Evolutionary conservation across 163 green algal genomes (phyloP), one percentile per base, ranked within the genome.

Genomic region (Scenedesmus sp.): DNA sequence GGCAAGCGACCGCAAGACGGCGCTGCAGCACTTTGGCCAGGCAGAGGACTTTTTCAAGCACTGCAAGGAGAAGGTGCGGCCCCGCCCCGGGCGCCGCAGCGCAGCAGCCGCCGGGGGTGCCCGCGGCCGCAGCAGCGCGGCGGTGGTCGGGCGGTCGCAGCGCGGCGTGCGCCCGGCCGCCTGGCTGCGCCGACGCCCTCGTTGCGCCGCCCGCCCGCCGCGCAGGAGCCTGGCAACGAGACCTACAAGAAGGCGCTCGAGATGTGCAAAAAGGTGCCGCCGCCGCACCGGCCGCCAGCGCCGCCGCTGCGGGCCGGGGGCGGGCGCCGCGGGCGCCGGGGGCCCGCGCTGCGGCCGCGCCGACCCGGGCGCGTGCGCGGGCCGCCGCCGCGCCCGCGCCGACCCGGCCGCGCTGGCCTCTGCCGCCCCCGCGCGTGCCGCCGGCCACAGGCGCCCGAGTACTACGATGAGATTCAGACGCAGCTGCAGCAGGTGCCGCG

Each of bases 241-340:
- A 91, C 91, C 6, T 98, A 97, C 87, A 93, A 92, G 70, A 97
- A 97, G 77, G 94, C 93, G 20, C 85, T 97, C 36, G 93, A 97
- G 64, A 98, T 98, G 94, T 95, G 88, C 28, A 78, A 87, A 7
- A 97, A 97, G 89, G 91, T 88, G 64, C 3, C 77, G 22, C 2
- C 28, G 34, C 39, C 7, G 6, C 7, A 47, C 33, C 26, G 2
- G 18, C 20, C 47, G 4, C 31, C 45, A 7, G 4, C 26, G 18
- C 15, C 22, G 26, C 54, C 54, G n/a, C 63, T 10, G n/a, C 24
- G 71, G 73, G 34, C 11, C 67, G n/a, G n/a, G n/a, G n/a, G n/a
- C n/a, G n/a, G n/a, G n/a, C n/a, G n/a, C n/a, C n/a, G n/a, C n/a
- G n/a, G n/a, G n/a, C n/a, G n/a, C n/a, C n/a, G n/a, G n/a, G n/a